A percentile compares a stretch with the other conserved stretches of the same genome.
These are phyloP conservation scores for Neonectria magnoliae DNA, from an alignment of 2,329 filamentous ascomycete genomes.

Conservation along the genomic window DNA sequence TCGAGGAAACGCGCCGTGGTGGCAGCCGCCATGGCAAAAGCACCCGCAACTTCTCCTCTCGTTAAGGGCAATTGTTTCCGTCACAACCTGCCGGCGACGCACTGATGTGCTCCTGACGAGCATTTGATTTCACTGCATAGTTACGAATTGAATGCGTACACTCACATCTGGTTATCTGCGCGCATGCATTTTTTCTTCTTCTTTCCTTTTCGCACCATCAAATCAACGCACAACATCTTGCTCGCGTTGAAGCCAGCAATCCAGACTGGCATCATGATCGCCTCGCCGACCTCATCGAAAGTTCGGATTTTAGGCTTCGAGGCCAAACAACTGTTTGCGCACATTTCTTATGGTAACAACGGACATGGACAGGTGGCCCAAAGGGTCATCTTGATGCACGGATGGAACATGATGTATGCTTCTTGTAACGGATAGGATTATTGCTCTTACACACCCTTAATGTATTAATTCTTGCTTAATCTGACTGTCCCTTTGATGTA, in stretches of 20 bases:
- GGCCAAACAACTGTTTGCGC: constrained; percentile 25
- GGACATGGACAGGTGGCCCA: constrained; percentile 30
- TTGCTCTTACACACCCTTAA: constrained; percentile 9
- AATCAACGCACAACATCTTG: not conserved
- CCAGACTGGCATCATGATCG: not conserved
- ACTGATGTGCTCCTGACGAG: constrained; percentile 29
- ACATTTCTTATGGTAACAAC: constrained; percentile 41
- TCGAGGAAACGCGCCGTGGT: constrained; percentile 29
- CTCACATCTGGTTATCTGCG: constrained; percentile 15
- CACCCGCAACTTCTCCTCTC: constrained; percentile 25
- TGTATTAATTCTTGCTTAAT: not conserved
- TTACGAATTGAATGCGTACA: constrained; percentile 45
- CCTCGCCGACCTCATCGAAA: not conserved
- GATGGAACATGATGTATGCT: constrained; percentile 5
- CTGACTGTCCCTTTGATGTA: not conserved
- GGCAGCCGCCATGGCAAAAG: constrained; percentile 29
- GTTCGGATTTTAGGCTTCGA: not conserved
- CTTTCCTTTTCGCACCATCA: not conserved
- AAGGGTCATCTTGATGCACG: constrained; percentile 11
- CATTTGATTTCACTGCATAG: constrained; percentile 47
- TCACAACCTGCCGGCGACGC: not conserved
- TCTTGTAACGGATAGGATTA: constrained; percentile 21
- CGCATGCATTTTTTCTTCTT: not conserved
- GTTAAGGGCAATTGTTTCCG: constrained; percentile 19
- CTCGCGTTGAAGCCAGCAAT: not conserved